Conservation (phyloP, 441 rosid species). For the Codiaeum variegatum region DNA sequence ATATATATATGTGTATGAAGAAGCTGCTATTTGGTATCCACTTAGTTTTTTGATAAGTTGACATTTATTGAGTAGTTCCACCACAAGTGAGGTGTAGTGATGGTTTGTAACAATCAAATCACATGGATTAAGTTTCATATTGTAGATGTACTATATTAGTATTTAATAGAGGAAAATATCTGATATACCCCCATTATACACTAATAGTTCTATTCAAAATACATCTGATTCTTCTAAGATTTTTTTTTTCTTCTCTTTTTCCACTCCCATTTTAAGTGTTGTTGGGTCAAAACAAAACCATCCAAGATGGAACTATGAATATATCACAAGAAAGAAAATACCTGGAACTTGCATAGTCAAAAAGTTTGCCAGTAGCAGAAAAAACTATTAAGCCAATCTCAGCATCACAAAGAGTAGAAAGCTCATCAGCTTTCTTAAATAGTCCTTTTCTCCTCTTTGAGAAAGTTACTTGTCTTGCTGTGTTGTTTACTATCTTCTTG, state of each 20-base stretch:
- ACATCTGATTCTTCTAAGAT: not conserved
- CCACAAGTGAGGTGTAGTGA: not conserved
- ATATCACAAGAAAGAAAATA: not conserved
- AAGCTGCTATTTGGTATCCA: too few species aligned
- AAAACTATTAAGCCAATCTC: conserved; percentile 43
- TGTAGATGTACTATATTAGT: not conserved
- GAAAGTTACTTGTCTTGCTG: conserved; percentile 49
- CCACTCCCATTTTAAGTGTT: not conserved
- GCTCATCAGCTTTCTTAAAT: conserved; percentile 46
- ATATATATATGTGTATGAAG: too few species aligned
- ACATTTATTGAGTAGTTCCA: conserved; percentile 4
- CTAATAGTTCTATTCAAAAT: not conserved
- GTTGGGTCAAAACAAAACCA: conserved; percentile 1
- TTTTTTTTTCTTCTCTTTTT: not conserved
- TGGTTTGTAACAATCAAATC: not conserved
- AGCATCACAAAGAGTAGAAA: conserved; percentile 45
- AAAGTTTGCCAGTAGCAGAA: conserved; percentile 45
- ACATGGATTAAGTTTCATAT: not conserved
- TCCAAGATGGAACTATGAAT: not conserved
- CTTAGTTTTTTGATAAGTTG: not conserved
- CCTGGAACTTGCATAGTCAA: conserved; percentile 43
- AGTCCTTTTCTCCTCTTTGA: conserved; percentile 52
- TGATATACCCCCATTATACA: not conserved
- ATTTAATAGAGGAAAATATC: not conserved
- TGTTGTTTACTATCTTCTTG: conserved; percentile 39